phyloP scores from a whole-genome alignment of 208 protist genomes.

The Entamoeba moshkovskii region DNA sequence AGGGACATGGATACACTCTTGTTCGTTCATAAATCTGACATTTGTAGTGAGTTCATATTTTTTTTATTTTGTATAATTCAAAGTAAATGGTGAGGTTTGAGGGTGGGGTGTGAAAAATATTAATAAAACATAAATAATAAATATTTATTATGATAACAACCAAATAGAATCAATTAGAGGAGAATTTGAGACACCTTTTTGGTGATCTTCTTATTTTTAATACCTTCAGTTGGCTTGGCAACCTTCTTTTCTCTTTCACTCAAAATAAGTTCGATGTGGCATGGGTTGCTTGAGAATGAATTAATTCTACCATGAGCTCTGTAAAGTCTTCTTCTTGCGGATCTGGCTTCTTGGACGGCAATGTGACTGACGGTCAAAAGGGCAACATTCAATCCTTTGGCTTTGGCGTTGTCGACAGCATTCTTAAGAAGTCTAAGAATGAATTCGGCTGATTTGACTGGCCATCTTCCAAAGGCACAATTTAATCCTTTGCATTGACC shows the following conservation, averaged over 20 bases:
- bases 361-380: slow-evolving; percentile 58
- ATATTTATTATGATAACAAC: no score
- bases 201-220: neutral
- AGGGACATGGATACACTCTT: no score
- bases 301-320: slow-evolving; percentile 71
- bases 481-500: slow-evolving; percentile 62
- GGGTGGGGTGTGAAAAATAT: no score
- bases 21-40: no score
- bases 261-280: slow-evolving; percentile 9
- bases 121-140: no score
- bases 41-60: no score
- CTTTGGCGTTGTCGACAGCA: slow-evolving; percentile 60
- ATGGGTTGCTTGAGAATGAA: neutral
- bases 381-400: slow-evolving; percentile 57
- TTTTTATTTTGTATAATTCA: no score
- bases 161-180: no score
- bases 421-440: slow-evolving; percentile 60
- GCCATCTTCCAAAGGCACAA: slow-evolving; percentile 56
- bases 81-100: no score
- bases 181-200: neutral
- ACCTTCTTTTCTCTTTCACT: neutral
- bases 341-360: slow-evolving; percentile 62
- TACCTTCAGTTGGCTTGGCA: neutral
- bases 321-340: slow-evolving; percentile 63
- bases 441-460: slow-evolving; percentile 56